Evolutionary conservation across 805 yeast genomes (phyloP), one percentile per base, ranked within the genome.

Genomic region (Nakazawaea ishiwadae): DNA sequence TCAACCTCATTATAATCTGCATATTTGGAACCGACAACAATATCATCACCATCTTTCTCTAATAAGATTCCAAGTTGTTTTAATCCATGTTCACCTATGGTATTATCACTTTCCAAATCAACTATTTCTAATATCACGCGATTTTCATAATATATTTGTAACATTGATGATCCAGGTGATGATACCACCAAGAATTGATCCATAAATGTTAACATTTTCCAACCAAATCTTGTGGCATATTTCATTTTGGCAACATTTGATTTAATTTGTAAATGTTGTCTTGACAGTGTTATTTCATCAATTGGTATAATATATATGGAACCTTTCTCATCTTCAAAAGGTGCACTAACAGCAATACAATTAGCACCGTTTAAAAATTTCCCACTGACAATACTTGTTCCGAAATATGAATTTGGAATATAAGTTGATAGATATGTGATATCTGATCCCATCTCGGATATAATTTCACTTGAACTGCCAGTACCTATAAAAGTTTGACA

Each of bases 321-420:
- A 0, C 80, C 80, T 14, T 39, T 33, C 0, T 34, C 29, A 9
- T 66, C 70, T 42, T 76, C 80, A 43, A 55, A 63, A 2, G 75
- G 75, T 2, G 83, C 69, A 1, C 79, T 69, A 2, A 78, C 62
- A 0, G 80, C 82, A 5, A 77, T 35, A 10, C 73, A 65, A 9
- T 49, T 53, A 20, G 55, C 58, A 11, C 57, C 55, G 5, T 59
- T 55, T 7, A 66, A 49, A 44, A 68, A 72, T n/a, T 62, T 54
- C 0, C 80, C 79, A 3, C 65, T 37, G 2, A 63, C 58, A 3
- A 77, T 35, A 4, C 68, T 58, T 1, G 65, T 50, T 0, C 84
- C 85, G 55, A 79, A 78, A 16, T 65, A 61, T 0, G 70, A 66
- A 11, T 58, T 58, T 5, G 51, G 42, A 23, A 59, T 31, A 19